Evolutionary conservation across 345 rosid genomes (phyloP), one percentile per base, ranked within the genome.

Genomic region (Raphanus sativus): DNA sequence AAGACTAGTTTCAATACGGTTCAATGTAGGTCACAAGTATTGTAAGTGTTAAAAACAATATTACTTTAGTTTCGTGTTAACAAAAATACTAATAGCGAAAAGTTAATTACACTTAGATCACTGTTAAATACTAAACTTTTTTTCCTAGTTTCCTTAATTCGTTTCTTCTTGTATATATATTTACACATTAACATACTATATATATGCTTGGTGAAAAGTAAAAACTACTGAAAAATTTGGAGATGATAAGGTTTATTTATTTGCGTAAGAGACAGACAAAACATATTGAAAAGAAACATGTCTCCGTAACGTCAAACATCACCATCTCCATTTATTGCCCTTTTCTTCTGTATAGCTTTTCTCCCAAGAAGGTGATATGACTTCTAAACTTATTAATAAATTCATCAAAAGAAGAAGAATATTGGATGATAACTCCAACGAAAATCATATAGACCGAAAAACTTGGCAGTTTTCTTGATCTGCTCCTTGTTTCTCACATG

Each of bases 221-320:
- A 63, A 50, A 71, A 71, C 11, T 10, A 71, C 15, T 32, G 52
- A 65, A 77, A 71, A 71, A 0, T 71, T 15, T 56, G 62, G 56
- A 72, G 72, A 78, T 72, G 69, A 65, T 70, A 66, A 66, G 68
- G 73, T 65, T 71, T 17, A 32, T 40, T 40, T 40, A 40, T 40
- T 40, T 10, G 4, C 45, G 30, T 77, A 65, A 59, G 73, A 66
- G 56, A 59, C 25, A 26, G 77, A 66, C 81, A 66, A 66, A 65
- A 71, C 67, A 77, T 64, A 77, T 54, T n/a, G 4, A 50, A 76
- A 69, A 70, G 63, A 75, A 59, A 78, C 69, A 66, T 66, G 81
- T 78, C 40, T 60, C 68, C 34, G 81, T 78, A 56, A 60, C 73
- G 73, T 78, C 73, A 66, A 77, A 65, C 77, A 72, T 78, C 81